Evolutionary conservation across 352 stramenopile genomes (phyloP), one percentile per base, ranked within the genome.

Genomic region (Globisporangium acanthophoron): DNA sequence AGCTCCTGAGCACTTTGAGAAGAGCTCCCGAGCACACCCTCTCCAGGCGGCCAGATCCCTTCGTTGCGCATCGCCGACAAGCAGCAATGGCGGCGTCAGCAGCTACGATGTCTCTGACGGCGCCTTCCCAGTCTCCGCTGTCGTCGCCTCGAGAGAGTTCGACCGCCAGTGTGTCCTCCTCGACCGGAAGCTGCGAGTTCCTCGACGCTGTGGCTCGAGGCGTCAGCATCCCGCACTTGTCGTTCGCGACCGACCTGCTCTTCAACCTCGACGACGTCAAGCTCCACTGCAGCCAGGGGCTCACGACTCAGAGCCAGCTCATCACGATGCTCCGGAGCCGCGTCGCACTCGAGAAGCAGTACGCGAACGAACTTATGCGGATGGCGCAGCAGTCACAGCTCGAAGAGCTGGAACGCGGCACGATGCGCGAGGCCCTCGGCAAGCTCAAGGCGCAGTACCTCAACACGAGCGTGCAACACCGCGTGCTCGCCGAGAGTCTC

Each of bases 381-480:
- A 85, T 94, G 65, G 76, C 80, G 5, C 73, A 79, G 31, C 67
- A 71, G 35, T 85, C 77, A 31, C 69, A 77, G 29, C 58, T 90
- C 3, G 78, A 92, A 5, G 76, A 85, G 37, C 56, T 77, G 20
- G 78, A 85, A 43, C 58, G 76, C 21, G 70, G 77, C 39, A 83
- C 72, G 21, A 80, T 81, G 62, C 68, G 80, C 44, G 70, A 73
- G 43, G 82, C 85, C 3, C 71, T 92, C 40, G 70, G 67, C 4
- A 78, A 70, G 52, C 64, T 94, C 52, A 70, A 71, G 52, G 74
- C 77, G 3, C 85, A 92, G 67, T 94, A 92, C 54, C 54, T 87
- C 44, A 92, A 94, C 66, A 87, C 81, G 40, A 90, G 85, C 39
- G 81, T 90, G 49, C 85, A 94, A 64, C 85, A 94, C 61, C 71